Conservation (phyloP, 2,329 filamentous ascomycete species). For the Fusarium gaditjirri region DNA sequence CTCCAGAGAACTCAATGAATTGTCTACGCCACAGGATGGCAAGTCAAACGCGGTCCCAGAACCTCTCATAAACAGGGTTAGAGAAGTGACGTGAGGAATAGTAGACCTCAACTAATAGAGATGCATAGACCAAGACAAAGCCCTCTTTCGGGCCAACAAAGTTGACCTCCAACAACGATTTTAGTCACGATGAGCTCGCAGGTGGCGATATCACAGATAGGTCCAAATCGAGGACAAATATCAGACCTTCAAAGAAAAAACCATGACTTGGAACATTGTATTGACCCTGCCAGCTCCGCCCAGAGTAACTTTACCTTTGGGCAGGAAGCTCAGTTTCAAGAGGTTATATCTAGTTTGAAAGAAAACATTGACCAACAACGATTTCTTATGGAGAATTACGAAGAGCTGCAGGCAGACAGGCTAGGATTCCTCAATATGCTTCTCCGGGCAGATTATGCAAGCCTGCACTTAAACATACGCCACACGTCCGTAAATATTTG, state of each 20-base stretch:
- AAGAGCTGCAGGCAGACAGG: background rate
- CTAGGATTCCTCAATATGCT: background rate
- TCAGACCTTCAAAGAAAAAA: too few species aligned
- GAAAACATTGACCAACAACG: too few species aligned
- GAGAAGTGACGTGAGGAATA: too few species aligned
- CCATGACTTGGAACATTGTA: too few species aligned
- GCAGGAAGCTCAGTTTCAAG: too few species aligned
- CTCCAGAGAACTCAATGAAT: background rate
- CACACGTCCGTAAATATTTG: background rate
- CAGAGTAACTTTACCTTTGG: too few species aligned
- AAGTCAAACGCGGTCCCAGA: too few species aligned
- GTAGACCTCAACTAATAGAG: fast-evolving
- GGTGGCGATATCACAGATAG: fast-evolving
- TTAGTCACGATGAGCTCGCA: background rate
- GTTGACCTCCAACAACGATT: fast-evolving
- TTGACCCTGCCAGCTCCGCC: too few species aligned
- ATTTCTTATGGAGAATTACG: fast-evolving
- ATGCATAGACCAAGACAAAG: fast-evolving
- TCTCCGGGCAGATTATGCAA: background rate
- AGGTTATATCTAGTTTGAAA: too few species aligned
- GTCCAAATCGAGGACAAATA: background rate
- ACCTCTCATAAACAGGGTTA: too few species aligned
- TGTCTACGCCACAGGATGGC: background rate
- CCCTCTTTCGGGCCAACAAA: fast-evolving
- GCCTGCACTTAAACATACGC: background rate